Evolutionary conservation across 2,329 filamentous ascomycete species (phyloP), one percentile per base, ranked within the genome.

Genomic region (Hypoxylon sp.): DNA sequence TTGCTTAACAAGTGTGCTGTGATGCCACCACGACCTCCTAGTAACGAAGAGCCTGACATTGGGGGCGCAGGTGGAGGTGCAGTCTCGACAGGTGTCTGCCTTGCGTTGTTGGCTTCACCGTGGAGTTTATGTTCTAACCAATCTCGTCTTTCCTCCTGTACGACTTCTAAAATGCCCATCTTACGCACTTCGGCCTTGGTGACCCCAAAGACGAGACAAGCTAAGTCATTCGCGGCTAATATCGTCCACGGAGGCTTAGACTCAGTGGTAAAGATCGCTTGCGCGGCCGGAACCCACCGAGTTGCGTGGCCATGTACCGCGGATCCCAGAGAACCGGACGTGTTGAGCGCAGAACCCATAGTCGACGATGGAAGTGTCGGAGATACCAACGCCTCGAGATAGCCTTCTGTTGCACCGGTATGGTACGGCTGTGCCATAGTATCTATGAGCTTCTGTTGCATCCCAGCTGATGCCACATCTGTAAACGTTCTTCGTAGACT

Each of bases 211-310:
- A 98, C 90, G 44, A 99, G 83, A 78, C 95, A 99, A 17, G 95
- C 95, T 50, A 99, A 83, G 75, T 99, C 95, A 75, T 99, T 99
- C 51, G 95, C 95, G 2, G 95, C 92, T 55, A 97, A 86, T 62
- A 99, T 97, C 0, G 94, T 99, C 91, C 93, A 99, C 2, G 94
- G 95, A 7, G 92, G 87, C 67, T 91, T 89, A 13, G 91, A 86
- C 77, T 97, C 92, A n/a, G 95, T 99, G 6, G 94, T 96, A 76
- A 99, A 99, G 59, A 99, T 97, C 55, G 95, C 95, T 77, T 99
- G 95, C 4, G 94, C 92, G 43, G 93, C 92, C 6, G 93, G 93
- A 13, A 91, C 89, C 89, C 93, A 97, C 76, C 95, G 88, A 72
- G 92, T 95, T 60, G 92, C 91, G 78, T 97, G 94, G 7, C 91